Evolutionary conservation across 2,329 filamentous ascomycete genomes (phyloP), one percentile per base, ranked within the genome.

Genomic region (Apiospora arundinis): DNA sequence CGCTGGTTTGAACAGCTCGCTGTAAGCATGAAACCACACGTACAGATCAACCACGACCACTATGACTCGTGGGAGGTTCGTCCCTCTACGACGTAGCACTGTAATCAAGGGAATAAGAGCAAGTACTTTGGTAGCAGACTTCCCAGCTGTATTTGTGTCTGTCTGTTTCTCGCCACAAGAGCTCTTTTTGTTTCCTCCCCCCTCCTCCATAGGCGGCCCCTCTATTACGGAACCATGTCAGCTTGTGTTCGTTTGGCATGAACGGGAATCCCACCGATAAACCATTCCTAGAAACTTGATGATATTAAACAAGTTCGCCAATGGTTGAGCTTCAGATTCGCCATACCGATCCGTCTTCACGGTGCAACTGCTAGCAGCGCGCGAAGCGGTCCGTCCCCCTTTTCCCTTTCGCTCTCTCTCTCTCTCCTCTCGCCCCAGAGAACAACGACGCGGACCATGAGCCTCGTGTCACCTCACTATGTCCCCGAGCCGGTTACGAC

Each of bases 391-490:
- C 32, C 32, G 3, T 32, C 40, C 40, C 40, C 40, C 12, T 42
- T 42, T 42, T 11, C 40, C 40, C 12, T n/a, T n/a, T n/a, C n/a
- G n/a, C n/a, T n/a, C n/a, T n/a, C n/a, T n/a, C n/a, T n/a, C n/a
- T n/a, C 12, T 8, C 12, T 42, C 9, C 12, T 42, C 40, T 42
- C 40, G 12, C 44, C 44, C 32, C 32, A 3, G 32, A 32, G 32
- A 46, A 46, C 9, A 14, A 42, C 23, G 11, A 18, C 48, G 25
- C 49, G 18, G 28, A 60, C 42, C 66, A 67, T 67, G 66, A 69
- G 70, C 45, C 69, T 76, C 60, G 69, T 76, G 28, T 65, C 76
- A 32, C 73, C 75, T 3, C 25, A 74, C 12, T 78, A 70, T 67
- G 48, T 71, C 49, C 71, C 72, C 25, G 73, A 74, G 67, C 70